Base-by-base conservation (phyloP, 2,329 filamentous ascomycete genomes). In the Davidsoniella neocaledoniae region DNA sequence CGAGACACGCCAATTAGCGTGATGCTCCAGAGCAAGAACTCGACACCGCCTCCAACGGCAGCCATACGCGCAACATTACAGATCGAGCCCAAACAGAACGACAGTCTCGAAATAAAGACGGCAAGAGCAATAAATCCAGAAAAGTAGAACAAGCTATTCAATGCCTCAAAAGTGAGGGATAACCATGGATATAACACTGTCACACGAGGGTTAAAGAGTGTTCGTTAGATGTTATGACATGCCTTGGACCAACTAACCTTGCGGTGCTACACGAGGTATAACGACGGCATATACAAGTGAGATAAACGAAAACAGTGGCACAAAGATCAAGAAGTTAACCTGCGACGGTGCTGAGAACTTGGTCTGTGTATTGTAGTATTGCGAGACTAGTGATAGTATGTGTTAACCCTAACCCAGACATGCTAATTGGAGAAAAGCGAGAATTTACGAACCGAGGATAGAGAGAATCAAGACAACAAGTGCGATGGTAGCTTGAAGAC, bases 301-400 rank as follows among this genome's bases (percentile, higher is more conserved):
- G 48, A 77, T 21, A 37, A 79, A 59, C 25, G 75, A 73, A 57
- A 74, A 70, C 41, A 74, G 55, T 1, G 74, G 69, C 23, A 65
- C 66, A 57, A 75, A 73, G 57, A 79, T 62, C 54, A 79, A 62
- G 60, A 77, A 78, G 64, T 70, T 73, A 62, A 80, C 62, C 54
- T 76, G 69, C 3, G 68, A 64, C 0, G 77, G 76, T n/a, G 75
- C 69, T 16, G 67, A 56, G 3, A 68, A 69, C 55, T 69, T 65
- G 57, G 73, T 81, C 57, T 75, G 65, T 53, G 62, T 64, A 59
- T 72, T 68, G 60, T 77, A 79, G 72, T 74, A 79, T 61, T 79
- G 67, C 55, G 72, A 66, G 50, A 80, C 77, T 80, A n/a, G 21
- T n/a, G 26, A 39, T 8, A 48, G 8, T 9, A 33, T 33, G 29